Evolutionary conservation across 2,329 filamentous ascomycete genomes (phyloP), one percentile per base, ranked within the genome.

Genomic region (Aspergillus ochraceoroseus): DNA sequence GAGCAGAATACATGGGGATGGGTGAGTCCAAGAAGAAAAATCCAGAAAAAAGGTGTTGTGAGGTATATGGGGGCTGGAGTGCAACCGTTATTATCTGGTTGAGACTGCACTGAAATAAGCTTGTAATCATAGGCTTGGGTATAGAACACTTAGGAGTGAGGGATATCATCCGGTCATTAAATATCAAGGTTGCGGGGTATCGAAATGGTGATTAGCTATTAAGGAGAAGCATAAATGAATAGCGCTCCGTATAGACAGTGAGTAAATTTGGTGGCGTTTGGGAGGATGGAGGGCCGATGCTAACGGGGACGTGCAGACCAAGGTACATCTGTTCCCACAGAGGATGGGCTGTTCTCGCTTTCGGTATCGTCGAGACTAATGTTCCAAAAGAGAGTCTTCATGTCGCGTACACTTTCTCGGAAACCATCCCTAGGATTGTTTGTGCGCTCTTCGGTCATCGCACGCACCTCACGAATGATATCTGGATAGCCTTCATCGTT

Each of bases 371-470:
- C 66, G 6, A 87, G 57, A 38, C 76, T 71, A 62, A 83, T 67
- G 39, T 73, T 80, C 32, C 76, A 73, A 52, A 88, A 89, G 15
- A 94, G 73, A 22, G 83, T 79, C 49, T 80, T 82, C 64, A 92
- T 80, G 54, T 90, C 83, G 31, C 80, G 77, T 13, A 92, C 64
- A 51, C 82, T 83, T 56, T 86, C 80, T 5, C 70, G 69, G 35
- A 70, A 64, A 44, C 70, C 61, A 49, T 76, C 70, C 38, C 66
- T 67, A 1, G 72, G 70, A 26, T 66, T 77, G 13, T 71, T 77
- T 5, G 76, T 85, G 32, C 87, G 78, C 49, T 92, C 86, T 53
- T 86, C 81, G 18, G 88, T 86, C 64, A 95, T 89, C 28, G 79
- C 76, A 13, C 89, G 83, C 46, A 95, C 81, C 38, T 77, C 83